These are phyloP conservation scores for Caryopteris hybrid DNA, from an alignment of 305 asterid genomes.

Conservation along the genomic window DNA sequence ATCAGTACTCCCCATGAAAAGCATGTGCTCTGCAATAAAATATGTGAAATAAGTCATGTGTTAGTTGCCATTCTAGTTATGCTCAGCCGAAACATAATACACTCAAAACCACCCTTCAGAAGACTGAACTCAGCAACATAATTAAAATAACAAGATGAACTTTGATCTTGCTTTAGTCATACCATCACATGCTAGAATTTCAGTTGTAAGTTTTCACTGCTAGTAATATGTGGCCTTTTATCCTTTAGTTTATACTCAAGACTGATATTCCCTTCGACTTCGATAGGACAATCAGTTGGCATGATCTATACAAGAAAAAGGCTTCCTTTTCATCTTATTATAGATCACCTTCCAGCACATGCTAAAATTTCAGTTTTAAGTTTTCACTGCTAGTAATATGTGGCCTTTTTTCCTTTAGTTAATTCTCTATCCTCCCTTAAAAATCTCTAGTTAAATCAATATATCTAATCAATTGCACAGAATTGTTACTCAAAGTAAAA, in stretches of 20 bases:
- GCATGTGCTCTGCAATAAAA: slow-evolving; percentile 92
- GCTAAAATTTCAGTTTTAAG: not conserved
- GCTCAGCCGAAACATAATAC: slow-evolving; percentile 3
- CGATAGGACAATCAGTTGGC: slow-evolving; percentile 7
- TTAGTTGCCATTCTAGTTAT: not conserved
- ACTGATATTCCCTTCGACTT: not conserved
- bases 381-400: not conserved
- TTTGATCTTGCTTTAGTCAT: not conserved
- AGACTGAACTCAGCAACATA: not conserved
- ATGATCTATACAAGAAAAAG: not conserved
- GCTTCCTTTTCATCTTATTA: not conserved
- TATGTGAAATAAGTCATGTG: slow-evolving; percentile 19
- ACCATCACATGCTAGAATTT: slow-evolving; percentile 1
- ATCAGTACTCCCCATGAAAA: slow-evolving; percentile 94
- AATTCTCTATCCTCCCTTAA: not conserved
- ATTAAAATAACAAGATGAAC: not conserved
- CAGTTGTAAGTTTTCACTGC: not conserved
- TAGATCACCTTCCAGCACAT: not conserved
- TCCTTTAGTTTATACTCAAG: not conserved
- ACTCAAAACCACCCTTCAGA: not conserved
- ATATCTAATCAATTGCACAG: not conserved
- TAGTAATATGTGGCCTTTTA: not conserved
- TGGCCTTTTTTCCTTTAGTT: not conserved
- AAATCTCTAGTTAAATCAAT: not conserved
- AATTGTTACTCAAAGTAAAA: slow-evolving; percentile 6